Base-by-base conservation (phyloP, 306 rosid species). In the Cucumis melo region DNA sequence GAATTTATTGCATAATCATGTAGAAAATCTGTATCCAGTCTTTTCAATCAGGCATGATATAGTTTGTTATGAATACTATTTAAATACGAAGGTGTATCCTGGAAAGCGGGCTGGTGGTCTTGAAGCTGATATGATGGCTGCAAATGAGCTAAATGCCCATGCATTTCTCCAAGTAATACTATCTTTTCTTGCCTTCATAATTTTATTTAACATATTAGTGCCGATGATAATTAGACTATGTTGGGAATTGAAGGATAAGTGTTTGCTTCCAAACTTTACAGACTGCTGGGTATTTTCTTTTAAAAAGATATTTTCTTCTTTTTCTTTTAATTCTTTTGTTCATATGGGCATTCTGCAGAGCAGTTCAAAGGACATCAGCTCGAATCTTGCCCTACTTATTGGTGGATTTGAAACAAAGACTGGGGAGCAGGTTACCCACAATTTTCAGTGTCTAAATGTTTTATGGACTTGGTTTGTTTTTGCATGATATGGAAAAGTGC, bases 121-220 rank as follows among this genome's bases (percentile, higher is more conserved):
- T 38, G 96, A 90, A 82, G 96, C 97, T 81, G 97, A 93, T 83
- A 86, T 88, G 89, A 92, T 93, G 90, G 98, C 98, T 73, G 94
- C 96, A 51, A 93, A 93, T 81, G 98, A 93, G 86, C 89, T 93
- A 83, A 90, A 90, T 84, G 83, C 94, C 12, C 98, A 93, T 78
- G 21, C 82, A 41, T 87, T 82, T 82, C 94, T 93, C 80, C 98
- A 93, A 88, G 98, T 93, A 79, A 84, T 76, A 62, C 29, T 72
- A 51, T 21, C 15, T 61, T 82, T 48, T 27, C 13, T 80, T 44
- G 46, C 20, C 67, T 77, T n/a, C 41, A 59, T 10, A 29, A 36
- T 4, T 9, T 32, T 51, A 34, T 39, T 39, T 53, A 2, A 12
- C n/a, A 34, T 51, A 53, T 77, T 51, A 24, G 13, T 84, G 14